Evolutionary conservation across 1,284 basidiomycete species (phyloP), one percentile per base, ranked within the genome.

Genomic region (Trichosporon sp.): DNA sequence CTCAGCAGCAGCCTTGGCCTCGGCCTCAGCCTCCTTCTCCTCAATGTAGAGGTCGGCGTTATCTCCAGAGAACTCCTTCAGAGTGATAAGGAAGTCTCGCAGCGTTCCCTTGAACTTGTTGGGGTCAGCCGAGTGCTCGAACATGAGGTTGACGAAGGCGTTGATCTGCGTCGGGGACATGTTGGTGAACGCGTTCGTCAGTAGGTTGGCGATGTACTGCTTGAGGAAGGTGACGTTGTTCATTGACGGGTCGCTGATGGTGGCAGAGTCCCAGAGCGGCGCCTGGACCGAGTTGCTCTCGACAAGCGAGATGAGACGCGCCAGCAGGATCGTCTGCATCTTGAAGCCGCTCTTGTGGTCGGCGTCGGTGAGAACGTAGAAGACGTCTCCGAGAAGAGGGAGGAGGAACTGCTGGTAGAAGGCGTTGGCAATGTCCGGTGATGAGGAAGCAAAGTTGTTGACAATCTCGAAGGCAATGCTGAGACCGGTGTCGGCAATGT

Each of bases 341-440:
- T 95, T 95, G 87, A 96, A 95, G 23, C 94, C 95, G 78, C 92
- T 94, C 89, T 99, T 98, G 87, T 99, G 96, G 83, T 98, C 96
- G 13, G 96, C 90, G 80, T 99, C 96, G 29, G 96, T 99, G 65
- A 99, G 87, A 63, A 99, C 96, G 78, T 92, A 98, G 88, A 99
- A 97, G 69, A 94, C 93, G 81, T 99, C 97, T 78, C 97, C 95
- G 60, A 98, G 87, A 76, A 98, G 90, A 80, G 89, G 91, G 67
- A 98, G 87, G 86, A 95, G 93, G 84, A 96, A 99, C 83, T 92
- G 91, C 83, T 91, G 90, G 88, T 92, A 93, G 87, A 94, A 92
- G 12, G 88, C 89, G 76, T 90, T 92, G 75, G 90, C 88, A 62
- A 95, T 92, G 11, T 87, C 84, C 3, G 89, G 86, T 63, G 95